Evolutionary conservation across 306 rosid species (phyloP), one percentile per base, ranked within the genome.

Genomic region (Boehmeria nivea): DNA sequence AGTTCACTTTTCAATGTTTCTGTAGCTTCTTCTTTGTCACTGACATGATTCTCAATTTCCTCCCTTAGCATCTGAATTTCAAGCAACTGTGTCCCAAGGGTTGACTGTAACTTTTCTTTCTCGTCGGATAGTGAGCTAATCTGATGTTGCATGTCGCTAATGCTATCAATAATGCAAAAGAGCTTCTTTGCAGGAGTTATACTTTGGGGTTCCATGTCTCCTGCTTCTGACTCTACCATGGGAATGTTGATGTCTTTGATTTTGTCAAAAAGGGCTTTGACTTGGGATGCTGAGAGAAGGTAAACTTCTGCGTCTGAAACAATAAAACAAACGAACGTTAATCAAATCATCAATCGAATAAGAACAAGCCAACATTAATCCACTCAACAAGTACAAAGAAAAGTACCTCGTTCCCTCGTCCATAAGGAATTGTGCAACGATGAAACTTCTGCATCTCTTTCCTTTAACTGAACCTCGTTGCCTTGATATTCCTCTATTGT

Each of bases 181-280:
- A 93, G 95, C 88, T 85, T 87, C 72, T 77, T 68, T 59, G 68
- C 66, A 42, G 80, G 72, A 69, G 71, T 59, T 34, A 87, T 77
- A 62, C 60, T 52, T 52, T 72, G 73, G 36, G 64, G 67, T 37
- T 74, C 84, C 58, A 33, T 37, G 58, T 69, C 71, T 54, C 63
- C 85, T 60, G 18, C 66, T 64, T 58, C 78, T 45, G 81, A 72
- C 54, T 72, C 86, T 60, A 57, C 59, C 62, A 54, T 21, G 25
- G 81, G 74, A 69, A 76, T 48, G 61, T 75, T 46, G 27, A 79
- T 65, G 71, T 65, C 65, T 65, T 73, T 74, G 43, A 87, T 65
- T 78, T 83, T 87, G 51, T 74, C 83, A 49, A 81, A 67, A 67
- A 85, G 82, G 43, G 77, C 61, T 52, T 75, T 73, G 64, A 79